A percentile compares a stretch with the other conserved stretches of the same genome.
Conservation (phyloP, 2,329 filamentous ascomycete genomes). For the Trichoderma sp. region DNA sequence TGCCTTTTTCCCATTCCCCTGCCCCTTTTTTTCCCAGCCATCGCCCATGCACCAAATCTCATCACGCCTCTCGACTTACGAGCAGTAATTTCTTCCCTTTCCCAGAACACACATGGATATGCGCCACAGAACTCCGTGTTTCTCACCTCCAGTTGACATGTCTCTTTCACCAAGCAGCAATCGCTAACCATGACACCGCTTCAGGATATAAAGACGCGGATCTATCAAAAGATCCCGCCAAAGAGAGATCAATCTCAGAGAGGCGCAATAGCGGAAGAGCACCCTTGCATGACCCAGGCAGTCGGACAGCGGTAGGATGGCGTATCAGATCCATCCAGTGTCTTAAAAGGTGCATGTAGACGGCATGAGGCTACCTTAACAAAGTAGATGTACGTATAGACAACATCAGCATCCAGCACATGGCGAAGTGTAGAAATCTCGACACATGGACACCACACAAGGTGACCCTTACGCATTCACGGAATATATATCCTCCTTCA, state of each 20-base stretch:
- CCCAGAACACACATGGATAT: neutral
- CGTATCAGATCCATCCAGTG: neutral
- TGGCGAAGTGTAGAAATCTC: neutral
- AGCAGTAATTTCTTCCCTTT: conserved; percentile 4
- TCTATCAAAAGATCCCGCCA: neutral
- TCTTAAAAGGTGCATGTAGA: neutral
- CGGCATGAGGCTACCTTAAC: neutral
- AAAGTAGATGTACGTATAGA: neutral
- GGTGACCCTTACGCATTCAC: neutral
- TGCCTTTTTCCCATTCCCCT: neutral
- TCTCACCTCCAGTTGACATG: neutral
- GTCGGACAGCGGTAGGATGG: neutral
- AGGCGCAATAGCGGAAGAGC: neutral
- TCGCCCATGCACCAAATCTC: conserved; percentile 1
- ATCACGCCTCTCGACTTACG: conserved; percentile 4
- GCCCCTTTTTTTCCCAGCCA: neutral
- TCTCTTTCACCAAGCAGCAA: neutral
- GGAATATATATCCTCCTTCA: neutral
- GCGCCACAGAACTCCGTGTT: neutral
- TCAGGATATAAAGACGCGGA: neutral
- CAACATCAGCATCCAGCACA: neutral
- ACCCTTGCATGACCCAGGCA: neutral
- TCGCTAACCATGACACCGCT: neutral
- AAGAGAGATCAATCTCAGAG: neutral
- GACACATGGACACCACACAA: neutral